Base-by-base conservation (phyloP, 805 yeast genomes). In the Groenewaldozyma salmanticensis region DNA sequence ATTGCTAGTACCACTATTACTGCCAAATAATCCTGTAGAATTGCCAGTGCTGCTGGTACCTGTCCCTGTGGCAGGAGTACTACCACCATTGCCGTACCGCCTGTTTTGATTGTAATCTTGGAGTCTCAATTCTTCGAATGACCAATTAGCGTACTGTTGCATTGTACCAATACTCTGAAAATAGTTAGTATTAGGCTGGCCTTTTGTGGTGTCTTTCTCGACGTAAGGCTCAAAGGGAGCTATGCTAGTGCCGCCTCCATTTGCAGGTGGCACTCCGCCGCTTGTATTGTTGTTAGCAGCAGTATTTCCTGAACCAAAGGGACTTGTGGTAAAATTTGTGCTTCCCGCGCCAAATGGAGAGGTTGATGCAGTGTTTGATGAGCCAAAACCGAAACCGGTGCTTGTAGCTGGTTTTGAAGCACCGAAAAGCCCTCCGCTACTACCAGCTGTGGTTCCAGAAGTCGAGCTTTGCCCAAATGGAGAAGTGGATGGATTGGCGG, bases 141-240 rank as follows among this genome's bases (percentile, higher is more conserved):
- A 83, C 52, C 61, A 83, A 51, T 78, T 77, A 52, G 72, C 72
- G 58, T 90, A 92, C 60, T 86, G 95, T 4, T 94, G 95, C 96
- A 92, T 88, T 35, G 84, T 74, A 7, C 83, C 67, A 46, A 92
- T 81, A 51, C 77, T 77, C 60, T 90, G 85, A 62, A 68, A 88
- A 38, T 69, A 62, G 42, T 76, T 78, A 17, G 68, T 65, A n/a
- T n/a, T n/a, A 6, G 65, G 47, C 19, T 22, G 31, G 22, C 44
- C 17, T 38, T 46, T 45, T 3, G 68, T 59, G 27, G 62, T 57
- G 54, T 88, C 96, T 53, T 81, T 82, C 58, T 90, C 96, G 27
- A 70, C 67, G 49, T 61, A 70, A 5, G 87, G 72, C 39, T 75
- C 68, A 57, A 78, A 88, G 1, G 95, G 90, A 51, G 71, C 76